These are phyloP conservation scores for Nemania serpens DNA, from an alignment of 2,329 filamentous ascomycete species.

Conservation along the genomic window DNA sequence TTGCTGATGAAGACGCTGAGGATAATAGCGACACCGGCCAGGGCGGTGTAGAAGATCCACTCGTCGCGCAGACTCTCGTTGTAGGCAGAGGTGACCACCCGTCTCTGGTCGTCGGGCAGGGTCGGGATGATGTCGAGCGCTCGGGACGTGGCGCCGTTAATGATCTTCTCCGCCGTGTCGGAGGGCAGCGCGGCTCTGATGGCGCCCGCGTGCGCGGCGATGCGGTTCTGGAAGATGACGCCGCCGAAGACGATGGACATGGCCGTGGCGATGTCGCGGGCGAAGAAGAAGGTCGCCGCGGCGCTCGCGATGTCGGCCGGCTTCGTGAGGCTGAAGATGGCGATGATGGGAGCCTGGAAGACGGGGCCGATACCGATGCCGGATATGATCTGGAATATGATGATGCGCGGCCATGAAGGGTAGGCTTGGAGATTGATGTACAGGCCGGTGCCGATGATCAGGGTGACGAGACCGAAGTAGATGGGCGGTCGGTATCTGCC, in stretches of 20 bases:
- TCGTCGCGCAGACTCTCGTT: background rate
- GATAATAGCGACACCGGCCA: background rate
- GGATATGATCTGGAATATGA: conserved; percentile 60
- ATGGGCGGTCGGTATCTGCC: conserved; percentile 63
- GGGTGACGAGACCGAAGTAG: conserved; percentile 55
- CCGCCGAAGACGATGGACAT: conserved; percentile 64
- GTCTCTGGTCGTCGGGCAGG: no score
- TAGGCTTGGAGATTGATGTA: conserved; percentile 60
- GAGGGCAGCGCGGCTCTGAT: background rate
- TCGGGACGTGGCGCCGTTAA: background rate
- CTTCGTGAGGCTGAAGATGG: conserved; percentile 50
- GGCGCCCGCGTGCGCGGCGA: background rate
- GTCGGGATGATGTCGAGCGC: background rate
- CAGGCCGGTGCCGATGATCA: conserved; percentile 63
- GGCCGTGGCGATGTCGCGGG: conserved; percentile 61
- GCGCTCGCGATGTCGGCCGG: conserved; percentile 60
- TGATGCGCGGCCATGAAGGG: conserved; percentile 51
- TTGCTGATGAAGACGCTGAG: background rate
- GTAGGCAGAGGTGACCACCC: background rate
- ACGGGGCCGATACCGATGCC: conserved; percentile 33
- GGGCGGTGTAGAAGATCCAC: background rate
- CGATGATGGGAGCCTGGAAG: conserved; percentile 64
- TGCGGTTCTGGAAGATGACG: conserved; percentile 49
- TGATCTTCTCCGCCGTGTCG: background rate
- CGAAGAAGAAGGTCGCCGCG: conserved; percentile 65